Percentiles rank a stretch among this genome's conserved stretches.
Conservation (phyloP, 2,329 filamentous ascomycete species). For the Coniella vitis region DNA sequence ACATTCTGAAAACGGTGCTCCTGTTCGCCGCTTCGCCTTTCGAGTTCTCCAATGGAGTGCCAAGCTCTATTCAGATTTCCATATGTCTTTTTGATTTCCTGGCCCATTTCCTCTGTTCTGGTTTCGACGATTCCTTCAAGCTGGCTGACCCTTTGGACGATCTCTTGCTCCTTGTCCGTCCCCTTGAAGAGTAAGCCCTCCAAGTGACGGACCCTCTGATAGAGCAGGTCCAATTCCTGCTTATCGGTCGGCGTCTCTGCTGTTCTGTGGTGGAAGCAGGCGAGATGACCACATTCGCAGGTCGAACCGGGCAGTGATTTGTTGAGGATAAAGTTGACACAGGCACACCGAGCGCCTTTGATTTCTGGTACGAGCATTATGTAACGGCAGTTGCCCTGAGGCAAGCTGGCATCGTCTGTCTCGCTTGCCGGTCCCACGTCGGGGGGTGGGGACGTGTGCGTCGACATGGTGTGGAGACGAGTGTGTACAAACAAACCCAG, state of each 20-base stretch:
- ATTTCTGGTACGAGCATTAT: constrained; percentile 51
- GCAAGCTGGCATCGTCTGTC: constrained; percentile 41
- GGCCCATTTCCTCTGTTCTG: constrained; percentile 41
- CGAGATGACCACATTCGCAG: constrained; percentile 54
- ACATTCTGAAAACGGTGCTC: constrained; percentile 33
- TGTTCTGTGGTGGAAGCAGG: constrained; percentile 50
- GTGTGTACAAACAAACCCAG: neutral
- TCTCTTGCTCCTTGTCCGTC: constrained; percentile 26
- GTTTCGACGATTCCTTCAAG: constrained; percentile 50
- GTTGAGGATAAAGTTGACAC: constrained; percentile 50
- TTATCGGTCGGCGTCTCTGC: constrained; percentile 36
- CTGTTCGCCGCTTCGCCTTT: constrained; percentile 29
- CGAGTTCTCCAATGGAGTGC: constrained; percentile 42
- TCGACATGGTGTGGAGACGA: constrained; percentile 20
- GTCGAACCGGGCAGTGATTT: constrained; percentile 44
- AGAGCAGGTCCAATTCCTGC: constrained; percentile 42
- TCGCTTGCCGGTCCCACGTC: constrained; percentile 21
- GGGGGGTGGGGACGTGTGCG: constrained; percentile 25
- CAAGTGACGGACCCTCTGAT: constrained; percentile 25
- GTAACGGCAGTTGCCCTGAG: constrained; percentile 52
- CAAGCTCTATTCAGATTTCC: constrained; percentile 48
- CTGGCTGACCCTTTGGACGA: constrained; percentile 39
- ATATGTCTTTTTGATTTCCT: constrained; percentile 49
- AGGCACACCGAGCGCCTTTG: constrained; percentile 52
- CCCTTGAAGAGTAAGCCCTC: constrained; percentile 7